Conservation (phyloP, 345 rosid species). For the Syzygium jambos region DNA sequence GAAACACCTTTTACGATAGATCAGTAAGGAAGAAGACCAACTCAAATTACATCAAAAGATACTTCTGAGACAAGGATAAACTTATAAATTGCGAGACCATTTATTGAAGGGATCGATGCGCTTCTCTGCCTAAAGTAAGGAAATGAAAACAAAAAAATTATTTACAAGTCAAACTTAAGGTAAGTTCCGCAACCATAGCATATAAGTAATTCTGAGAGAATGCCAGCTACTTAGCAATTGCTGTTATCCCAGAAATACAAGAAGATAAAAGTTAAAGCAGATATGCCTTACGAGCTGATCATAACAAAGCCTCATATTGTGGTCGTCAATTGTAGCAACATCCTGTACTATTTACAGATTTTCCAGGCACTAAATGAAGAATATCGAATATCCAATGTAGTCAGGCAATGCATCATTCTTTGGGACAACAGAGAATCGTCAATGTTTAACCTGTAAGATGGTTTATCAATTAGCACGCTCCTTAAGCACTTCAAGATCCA, state of each 20-base stretch:
- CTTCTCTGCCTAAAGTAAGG: background rate
- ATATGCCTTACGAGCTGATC: background rate
- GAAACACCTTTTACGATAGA: background rate
- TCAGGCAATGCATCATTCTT: background rate
- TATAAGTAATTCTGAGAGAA: background rate
- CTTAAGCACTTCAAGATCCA: conserved; percentile 57
- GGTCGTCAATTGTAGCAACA: background rate
- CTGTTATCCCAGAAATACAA: background rate
- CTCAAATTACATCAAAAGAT: background rate
- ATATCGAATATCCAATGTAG: background rate
- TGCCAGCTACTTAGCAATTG: background rate
- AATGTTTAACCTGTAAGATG: background rate
- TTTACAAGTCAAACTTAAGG: background rate
- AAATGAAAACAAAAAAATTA: background rate
- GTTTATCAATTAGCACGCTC: conserved; percentile 43
- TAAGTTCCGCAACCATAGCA: background rate
- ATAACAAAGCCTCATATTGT: background rate
- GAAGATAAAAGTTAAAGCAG: background rate
- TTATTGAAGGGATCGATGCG: background rate
- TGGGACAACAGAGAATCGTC: background rate
- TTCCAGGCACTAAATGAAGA: background rate
- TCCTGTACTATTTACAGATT: background rate
- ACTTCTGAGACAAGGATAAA: background rate
- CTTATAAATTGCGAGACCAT: background rate
- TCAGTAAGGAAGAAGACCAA: background rate